A percentile compares a stretch with the other conserved stretches of the same genome.
These are phyloP conservation scores for Pestalotiopsis sp. DNA, from an alignment of 2,329 filamentous ascomycete genomes.

Conservation along the genomic window DNA sequence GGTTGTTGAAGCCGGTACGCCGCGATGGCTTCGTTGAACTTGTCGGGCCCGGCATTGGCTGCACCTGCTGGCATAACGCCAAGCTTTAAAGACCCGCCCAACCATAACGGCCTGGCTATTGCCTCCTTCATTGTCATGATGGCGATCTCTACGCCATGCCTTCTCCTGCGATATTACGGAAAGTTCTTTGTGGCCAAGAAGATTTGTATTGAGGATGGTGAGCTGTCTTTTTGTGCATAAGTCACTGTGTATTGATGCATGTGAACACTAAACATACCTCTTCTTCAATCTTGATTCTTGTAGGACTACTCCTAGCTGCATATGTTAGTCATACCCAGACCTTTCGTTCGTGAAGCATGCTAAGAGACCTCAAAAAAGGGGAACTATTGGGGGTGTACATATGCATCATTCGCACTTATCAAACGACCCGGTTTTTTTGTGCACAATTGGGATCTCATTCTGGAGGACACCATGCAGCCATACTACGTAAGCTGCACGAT, in stretches of 20 bases:
- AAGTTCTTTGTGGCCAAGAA: not conserved
- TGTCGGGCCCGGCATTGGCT: conserved; percentile 6
- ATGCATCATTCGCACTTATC: not conserved
- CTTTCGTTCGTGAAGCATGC: not conserved
- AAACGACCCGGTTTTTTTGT: not conserved
- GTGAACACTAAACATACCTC: not conserved
- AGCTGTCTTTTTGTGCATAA: not conserved
- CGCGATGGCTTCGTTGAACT: not conserved
- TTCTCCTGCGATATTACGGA: not conserved
- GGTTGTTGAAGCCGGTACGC: no score
- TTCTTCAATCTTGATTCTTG: not conserved
- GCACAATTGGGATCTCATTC: not conserved
- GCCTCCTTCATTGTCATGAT: not conserved
- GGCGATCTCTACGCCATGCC: conserved; percentile 2
- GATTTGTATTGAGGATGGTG: conserved; percentile 1
- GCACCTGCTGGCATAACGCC: conserved; percentile 8
- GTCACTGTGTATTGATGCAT: not conserved
- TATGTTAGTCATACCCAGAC: not conserved
- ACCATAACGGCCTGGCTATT: conserved; percentile 2
- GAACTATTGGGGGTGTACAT: not conserved
- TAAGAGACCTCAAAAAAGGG: not conserved
- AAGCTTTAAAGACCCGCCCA: conserved; percentile 12
- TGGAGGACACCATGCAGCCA: not conserved
- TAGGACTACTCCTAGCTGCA: not conserved
- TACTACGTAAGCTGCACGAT: no score